Base-by-base conservation (phyloP, 2,329 filamentous ascomycete species). In the Macrophomina tecta region DNA sequence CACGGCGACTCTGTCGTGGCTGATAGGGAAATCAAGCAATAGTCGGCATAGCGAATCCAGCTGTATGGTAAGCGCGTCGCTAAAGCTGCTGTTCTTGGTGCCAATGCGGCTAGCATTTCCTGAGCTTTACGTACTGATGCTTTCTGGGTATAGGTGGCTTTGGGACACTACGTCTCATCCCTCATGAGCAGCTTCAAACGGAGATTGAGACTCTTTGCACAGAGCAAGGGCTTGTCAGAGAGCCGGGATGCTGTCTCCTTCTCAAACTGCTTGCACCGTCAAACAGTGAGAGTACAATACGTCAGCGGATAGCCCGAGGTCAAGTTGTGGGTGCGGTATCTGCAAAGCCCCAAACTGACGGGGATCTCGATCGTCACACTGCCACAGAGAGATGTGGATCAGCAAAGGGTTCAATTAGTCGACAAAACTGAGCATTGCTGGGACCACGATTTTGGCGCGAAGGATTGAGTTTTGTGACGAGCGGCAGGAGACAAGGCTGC, bases 161-260 rank as follows among this genome's bases (percentile, higher is more conserved):
- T 62, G 42, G 45, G 28, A 62, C 58, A 12, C 58, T 62, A 62
- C 45, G 58, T 62, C 42, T 62, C 45, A 36, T 51, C 32, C 32
- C 16, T 49, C n/a, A 3, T 14, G 38, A 51, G 18, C 42, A 38
- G 32, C n/a, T 28, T 23, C 45, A 60, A 60, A 4, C 5, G 11
- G 30, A 9, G 14, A 60, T 11, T 45, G 28, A 51, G 3, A 9
- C 16, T 38, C 36, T 23, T 23, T 1, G 23, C 23, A 23, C 34
- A 36, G 34, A 14, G 18, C 52, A 38, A 40, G 9, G 12, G 12
- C 34, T n/a, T n/a, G n/a, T 56, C n/a, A 30, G 1, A 30, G 18
- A 30, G 12, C 23, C 18, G 8, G 14, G 36, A 18, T 45, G 18
- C 16, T 58, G 23, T 58, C 23, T 42, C 18, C 36, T 45, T 30